Percentiles rank a stretch among this genome's conserved stretches.
Conservation (phyloP, 2,329 filamentous ascomycete genomes). For the Aureobasidium musti region DNA sequence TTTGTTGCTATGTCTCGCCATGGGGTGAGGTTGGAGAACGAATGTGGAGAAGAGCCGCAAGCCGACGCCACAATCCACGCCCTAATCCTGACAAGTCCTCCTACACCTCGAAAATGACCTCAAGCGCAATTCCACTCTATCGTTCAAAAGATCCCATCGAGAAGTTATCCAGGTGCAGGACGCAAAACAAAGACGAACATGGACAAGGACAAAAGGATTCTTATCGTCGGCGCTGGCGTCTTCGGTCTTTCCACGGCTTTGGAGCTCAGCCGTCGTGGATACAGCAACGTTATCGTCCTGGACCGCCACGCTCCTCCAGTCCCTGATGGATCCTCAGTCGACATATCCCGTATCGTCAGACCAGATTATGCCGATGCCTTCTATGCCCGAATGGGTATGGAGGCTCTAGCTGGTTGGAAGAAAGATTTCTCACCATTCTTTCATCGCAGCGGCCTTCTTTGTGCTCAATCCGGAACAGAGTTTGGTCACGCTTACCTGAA, state of each 20-base stretch:
- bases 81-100: background rate
- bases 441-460: slow-evolving; percentile 3
- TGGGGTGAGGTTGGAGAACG: background rate
- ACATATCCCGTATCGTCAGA: slow-evolving; percentile 46
- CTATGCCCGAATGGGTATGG: slow-evolving; percentile 38
- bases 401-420: slow-evolving; percentile 33
- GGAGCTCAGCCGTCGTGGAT: slow-evolving; percentile 35
- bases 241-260: slow-evolving; percentile 44
- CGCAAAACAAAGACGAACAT: background rate
- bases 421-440: background rate
- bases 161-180: background rate
- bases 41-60: background rate
- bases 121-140: no score
- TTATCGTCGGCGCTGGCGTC: slow-evolving; percentile 39
- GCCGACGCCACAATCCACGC: background rate
- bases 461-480: background rate
- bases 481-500: background rate
- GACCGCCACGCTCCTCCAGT: slow-evolving; percentile 27
- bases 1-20: no score
- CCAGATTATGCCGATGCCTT: slow-evolving; percentile 41
- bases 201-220: background rate
- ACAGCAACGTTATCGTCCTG: slow-evolving; percentile 36
- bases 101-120: no score
- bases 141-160: background rate
- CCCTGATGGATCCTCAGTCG: slow-evolving; percentile 40